A percentile compares a stretch with the other conserved stretches of the same genome.
Conservation (phyloP, 495 filamentous ascomycete genomes). For the Bacidia rubella region DNA sequence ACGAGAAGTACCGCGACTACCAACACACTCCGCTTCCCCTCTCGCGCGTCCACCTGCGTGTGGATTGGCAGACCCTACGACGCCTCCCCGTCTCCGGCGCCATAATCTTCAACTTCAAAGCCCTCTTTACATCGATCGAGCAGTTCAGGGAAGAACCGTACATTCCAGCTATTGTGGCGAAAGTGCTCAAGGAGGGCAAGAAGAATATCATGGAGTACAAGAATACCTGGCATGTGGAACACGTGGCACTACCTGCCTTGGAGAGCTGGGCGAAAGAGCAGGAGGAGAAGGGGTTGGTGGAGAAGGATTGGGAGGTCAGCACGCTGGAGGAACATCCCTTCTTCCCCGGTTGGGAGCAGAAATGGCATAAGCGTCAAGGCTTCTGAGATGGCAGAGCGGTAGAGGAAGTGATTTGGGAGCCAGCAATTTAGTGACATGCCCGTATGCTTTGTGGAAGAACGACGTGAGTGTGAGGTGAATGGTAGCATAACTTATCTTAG, state of each 20-base stretch:
- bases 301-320: constrained; percentile 51
- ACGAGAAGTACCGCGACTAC: constrained; percentile 39
- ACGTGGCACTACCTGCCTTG: constrained; percentile 55
- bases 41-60: constrained; percentile 58
- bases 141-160: constrained; percentile 65
- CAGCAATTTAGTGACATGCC: too few relatives aligned
- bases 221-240: constrained; percentile 70
- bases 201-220: constrained; percentile 69
- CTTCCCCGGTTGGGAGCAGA: constrained; percentile 72
- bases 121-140: constrained; percentile 62
- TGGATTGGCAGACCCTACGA: constrained; percentile 86
- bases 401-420: too few relatives aligned
- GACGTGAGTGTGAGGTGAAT: too few relatives aligned
- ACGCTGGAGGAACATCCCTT: constrained; percentile 77
- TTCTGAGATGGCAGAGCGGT: too few relatives aligned
- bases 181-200: constrained; percentile 62
- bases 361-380: constrained; percentile 68
- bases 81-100: constrained; percentile 63
- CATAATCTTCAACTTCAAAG: constrained; percentile 87
- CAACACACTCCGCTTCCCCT: constrained; percentile 45
- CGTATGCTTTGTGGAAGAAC: too few relatives aligned
- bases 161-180: constrained; percentile 53
- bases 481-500: too few relatives aligned
- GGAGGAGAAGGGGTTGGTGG: constrained; percentile 44
- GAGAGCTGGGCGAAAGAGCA: constrained; percentile 61